These are phyloP conservation scores for Eimeria praecox DNA, from an alignment of 169 alveolate genomes.

Conservation along the genomic window DNA sequence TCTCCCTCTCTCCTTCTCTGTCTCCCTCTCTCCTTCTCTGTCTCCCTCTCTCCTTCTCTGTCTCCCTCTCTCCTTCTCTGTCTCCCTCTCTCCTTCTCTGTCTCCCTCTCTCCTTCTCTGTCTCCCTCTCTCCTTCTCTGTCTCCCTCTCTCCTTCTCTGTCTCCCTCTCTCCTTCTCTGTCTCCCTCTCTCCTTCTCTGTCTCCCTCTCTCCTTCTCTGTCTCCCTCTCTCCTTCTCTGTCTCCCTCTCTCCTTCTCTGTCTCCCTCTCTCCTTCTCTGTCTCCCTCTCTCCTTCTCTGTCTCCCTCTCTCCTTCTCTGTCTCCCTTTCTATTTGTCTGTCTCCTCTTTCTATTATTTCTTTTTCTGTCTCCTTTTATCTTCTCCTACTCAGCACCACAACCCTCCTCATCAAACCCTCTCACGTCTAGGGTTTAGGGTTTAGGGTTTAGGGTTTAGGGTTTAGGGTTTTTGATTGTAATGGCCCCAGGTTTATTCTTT, in stretches of 20 bases:
- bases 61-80: too few species aligned
- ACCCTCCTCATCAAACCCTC: background rate
- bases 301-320: background rate
- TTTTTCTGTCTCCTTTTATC: background rate
- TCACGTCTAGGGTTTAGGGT: constrained; percentile 42
- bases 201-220: background rate
- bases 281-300: background rate
- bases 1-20: too few species aligned
- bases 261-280: background rate
- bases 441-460: constrained; percentile 59
- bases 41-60: too few species aligned
- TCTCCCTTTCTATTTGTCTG: too few species aligned
- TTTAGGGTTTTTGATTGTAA: constrained; percentile 37
- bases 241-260: background rate
- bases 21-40: too few species aligned
- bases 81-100: too few species aligned
- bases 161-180: background rate
- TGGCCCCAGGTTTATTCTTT: background rate
- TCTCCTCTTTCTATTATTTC: background rate
- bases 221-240: background rate
- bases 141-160: background rate
- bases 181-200: background rate
- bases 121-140: too few species aligned
- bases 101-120: too few species aligned
- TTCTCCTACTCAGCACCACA: background rate